Conservation (phyloP, 1,284 basidiomycete species). For the Limonomyces culmigenus region DNA sequence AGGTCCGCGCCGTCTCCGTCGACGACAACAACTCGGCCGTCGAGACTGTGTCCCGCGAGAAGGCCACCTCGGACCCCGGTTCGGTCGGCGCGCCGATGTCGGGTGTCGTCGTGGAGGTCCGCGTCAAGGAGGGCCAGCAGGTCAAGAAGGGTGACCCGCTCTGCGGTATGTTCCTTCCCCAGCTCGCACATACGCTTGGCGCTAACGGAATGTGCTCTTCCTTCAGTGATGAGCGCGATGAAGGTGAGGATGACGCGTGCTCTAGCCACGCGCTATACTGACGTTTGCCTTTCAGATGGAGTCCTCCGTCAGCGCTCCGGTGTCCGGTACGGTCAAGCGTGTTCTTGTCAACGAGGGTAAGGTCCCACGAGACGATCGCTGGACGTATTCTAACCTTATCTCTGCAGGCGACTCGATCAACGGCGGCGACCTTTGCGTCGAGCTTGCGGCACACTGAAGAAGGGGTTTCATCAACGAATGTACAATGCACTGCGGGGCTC, state of each 20-base stretch:
- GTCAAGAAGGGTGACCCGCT: slow-evolving; percentile 96
- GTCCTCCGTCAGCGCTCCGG: slow-evolving; percentile 87
- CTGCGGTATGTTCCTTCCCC: slow-evolving; percentile 35
- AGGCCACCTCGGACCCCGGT: slow-evolving; percentile 84
- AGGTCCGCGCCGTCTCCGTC: slow-evolving; percentile 85
- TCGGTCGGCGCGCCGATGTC: slow-evolving; percentile 94
- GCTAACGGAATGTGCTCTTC: slow-evolving; percentile 1
- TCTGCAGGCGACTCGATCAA: slow-evolving; percentile 68
- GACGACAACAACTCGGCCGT: slow-evolving; percentile 95
- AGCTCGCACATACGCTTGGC: slow-evolving; percentile 7
- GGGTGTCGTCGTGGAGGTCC: slow-evolving; percentile 94
- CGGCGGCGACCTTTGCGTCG: slow-evolving; percentile 75
- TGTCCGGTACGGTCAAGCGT: slow-evolving; percentile 88
- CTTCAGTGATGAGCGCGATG: slow-evolving; percentile 74
- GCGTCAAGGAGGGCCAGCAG: slow-evolving; percentile 91
- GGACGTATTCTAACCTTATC: slow-evolving; percentile 4
- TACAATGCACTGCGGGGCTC: no score
- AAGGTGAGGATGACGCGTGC: slow-evolving; percentile 53
- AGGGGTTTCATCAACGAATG: no score
- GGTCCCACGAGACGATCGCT: slow-evolving; percentile 8
- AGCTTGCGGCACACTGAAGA: no score
- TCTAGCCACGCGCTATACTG: no score
- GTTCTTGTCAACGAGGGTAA: slow-evolving; percentile 76
- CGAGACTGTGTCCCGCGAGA: slow-evolving; percentile 87
- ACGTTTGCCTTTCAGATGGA: slow-evolving; percentile 58